These are phyloP conservation scores for Kappamyces sp. DNA, from an alignment of 192 early-diverging fungal species.

Conservation along the genomic window DNA sequence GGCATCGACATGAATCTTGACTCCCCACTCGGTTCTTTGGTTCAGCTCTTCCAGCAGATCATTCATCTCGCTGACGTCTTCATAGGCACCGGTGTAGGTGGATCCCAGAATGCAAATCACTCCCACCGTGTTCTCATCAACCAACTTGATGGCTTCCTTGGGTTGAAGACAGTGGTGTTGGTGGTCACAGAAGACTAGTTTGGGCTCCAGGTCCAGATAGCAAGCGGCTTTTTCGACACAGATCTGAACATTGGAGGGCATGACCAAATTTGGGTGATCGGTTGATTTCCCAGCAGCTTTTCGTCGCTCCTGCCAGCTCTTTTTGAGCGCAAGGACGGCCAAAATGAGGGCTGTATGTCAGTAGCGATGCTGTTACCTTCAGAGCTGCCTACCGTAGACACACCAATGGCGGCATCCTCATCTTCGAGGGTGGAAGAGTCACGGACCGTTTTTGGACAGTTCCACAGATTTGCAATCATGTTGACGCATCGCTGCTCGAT, in stretches of 20 bases:
- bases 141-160: conserved; percentile 56
- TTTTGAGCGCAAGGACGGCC: conserved; percentile 71
- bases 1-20: conserved; percentile 82
- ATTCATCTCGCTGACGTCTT: conserved; percentile 62
- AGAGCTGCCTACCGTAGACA: conserved; percentile 69
- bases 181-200: conserved; percentile 54
- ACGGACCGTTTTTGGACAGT: conserved; percentile 32
- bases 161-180: conserved; percentile 52
- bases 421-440: too few species aligned
- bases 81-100: conserved; percentile 82
- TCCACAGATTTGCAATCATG: conserved; percentile 67
- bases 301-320: conserved; percentile 61
- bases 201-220: conserved; percentile 74
- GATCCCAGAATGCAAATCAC: conserved; percentile 69
- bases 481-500: conserved; percentile 64
- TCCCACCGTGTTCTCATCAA: conserved; percentile 86
- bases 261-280: conserved; percentile 72
- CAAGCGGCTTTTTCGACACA: conserved; percentile 65
- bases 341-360: too few species aligned
- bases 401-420: conserved; percentile 50
- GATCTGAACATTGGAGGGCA: conserved; percentile 71
- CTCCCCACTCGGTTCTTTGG: conserved; percentile 54
- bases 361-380: too few species aligned
- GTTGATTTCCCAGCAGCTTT: conserved; percentile 56
- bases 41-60: conserved; percentile 56